A percentile compares a stretch with the other conserved stretches of the same genome.
Evolutionary conservation across 2,329 filamentous ascomycete genomes (phyloP).

Genomic region (Penicillium sp.): DNA sequence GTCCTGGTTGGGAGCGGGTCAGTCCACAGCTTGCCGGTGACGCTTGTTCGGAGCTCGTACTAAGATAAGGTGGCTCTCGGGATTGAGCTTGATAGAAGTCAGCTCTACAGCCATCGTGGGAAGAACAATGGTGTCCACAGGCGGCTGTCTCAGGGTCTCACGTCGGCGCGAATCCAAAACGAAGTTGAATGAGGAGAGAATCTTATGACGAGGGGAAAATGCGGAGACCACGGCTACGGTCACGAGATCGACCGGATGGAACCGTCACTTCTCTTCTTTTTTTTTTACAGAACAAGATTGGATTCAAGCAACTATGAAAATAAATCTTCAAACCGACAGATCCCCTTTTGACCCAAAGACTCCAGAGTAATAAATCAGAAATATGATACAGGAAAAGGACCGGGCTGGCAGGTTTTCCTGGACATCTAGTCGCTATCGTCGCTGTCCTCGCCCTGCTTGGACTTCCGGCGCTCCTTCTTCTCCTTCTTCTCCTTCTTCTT

Average conservation of each 20-base stretch:
- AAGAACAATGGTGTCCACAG: background rate
- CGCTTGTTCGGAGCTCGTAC: constrained; percentile 30
- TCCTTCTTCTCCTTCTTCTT: constrained; percentile 56
- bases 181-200: background rate
- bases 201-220: constrained; percentile 9
- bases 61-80: constrained; percentile 50
- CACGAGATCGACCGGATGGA: constrained; percentile 15
- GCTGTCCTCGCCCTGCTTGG: constrained; percentile 75
- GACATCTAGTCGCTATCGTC: constrained; percentile 44
- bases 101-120: constrained; percentile 43
- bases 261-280: background rate
- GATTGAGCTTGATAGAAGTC: constrained; percentile 49
- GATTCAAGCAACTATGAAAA: constrained; percentile 23
- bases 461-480: constrained; percentile 70
- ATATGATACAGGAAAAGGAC: constrained; percentile 43
- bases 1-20: constrained; percentile 57
- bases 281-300: background rate
- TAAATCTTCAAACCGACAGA: constrained; percentile 29
- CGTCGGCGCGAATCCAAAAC: no score
- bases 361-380: constrained; percentile 33
- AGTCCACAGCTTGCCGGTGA: constrained; percentile 5
- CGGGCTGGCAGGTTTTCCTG: constrained; percentile 24
- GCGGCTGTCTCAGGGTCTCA: background rate
- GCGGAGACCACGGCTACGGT: constrained; percentile 11
- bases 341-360: constrained; percentile 42